A percentile compares a stretch with the other conserved stretches of the same genome.
Evolutionary conservation across 257 asterid genomes (phyloP).

Genomic region (Verbena officinalis): DNA sequence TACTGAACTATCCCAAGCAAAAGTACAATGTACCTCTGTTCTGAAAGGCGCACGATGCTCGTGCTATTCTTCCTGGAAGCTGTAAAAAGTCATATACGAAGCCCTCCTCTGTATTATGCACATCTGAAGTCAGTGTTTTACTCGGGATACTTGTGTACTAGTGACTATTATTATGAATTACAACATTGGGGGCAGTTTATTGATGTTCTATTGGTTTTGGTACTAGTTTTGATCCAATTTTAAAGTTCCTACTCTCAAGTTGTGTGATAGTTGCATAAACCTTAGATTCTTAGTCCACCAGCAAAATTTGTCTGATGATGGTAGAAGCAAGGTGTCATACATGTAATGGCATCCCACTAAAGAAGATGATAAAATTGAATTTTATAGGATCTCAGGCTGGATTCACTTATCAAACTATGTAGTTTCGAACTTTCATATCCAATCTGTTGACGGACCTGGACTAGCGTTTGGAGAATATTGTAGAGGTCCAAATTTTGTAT

Average conservation of each 20-base stretch:
- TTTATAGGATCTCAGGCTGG: no score
- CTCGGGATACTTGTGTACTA: neutral
- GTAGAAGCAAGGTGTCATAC: no score
- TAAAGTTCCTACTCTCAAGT: neutral
- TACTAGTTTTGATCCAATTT: neutral
- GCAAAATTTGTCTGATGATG: neutral
- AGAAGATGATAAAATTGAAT: no score
- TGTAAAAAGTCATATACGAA: constrained; percentile 6
- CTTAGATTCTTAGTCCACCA: neutral
- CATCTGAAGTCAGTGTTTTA: neutral
- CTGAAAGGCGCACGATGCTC: constrained; percentile 9
- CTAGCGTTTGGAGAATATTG: no score
- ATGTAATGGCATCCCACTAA: no score
- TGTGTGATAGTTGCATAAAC: no score
- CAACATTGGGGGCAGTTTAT: neutral
- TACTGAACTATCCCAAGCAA: neutral
- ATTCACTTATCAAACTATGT: no score
- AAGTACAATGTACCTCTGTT: neutral
- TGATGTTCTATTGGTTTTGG: neutral
- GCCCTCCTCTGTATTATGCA: constrained; percentile 3
- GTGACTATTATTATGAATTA: neutral
- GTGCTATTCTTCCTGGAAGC: neutral
- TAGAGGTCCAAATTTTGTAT: no score
- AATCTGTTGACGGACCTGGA: no score
- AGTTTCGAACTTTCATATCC: no score